Conservation (phyloP, 2,329 filamentous ascomycete genomes). For the Phyllosticta ampelicida region DNA sequence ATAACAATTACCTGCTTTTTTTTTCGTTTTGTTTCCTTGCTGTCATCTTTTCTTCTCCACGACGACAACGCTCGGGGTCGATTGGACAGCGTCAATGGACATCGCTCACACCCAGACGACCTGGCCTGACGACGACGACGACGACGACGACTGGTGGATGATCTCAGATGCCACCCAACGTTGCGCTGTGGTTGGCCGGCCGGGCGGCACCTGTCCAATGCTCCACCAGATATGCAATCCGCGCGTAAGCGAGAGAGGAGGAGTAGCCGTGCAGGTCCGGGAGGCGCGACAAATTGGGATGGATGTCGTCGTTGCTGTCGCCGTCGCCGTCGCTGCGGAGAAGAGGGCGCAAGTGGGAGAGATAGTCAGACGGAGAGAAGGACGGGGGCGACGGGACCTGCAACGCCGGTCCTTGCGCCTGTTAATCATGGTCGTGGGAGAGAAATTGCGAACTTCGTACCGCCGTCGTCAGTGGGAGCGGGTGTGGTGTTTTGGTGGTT, state of each 20-base stretch:
- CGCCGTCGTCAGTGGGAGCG: not conserved
- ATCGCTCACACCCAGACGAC: no score
- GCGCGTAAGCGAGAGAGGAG: not conserved
- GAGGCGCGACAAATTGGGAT: not conserved
- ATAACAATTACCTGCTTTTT: not conserved
- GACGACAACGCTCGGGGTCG: not conserved
- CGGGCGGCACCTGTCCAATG: not conserved
- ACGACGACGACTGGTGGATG: not conserved
- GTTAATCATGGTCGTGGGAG: not conserved
- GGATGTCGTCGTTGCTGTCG: not conserved
- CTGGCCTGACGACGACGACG: not conserved
- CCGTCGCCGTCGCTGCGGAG: not conserved
- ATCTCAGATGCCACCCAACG: not conserved
- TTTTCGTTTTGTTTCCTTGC: not conserved
- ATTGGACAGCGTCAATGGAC: not conserved
- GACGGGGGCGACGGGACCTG: not conserved
- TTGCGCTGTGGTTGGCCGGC: not conserved
- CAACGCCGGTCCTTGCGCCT: not conserved
- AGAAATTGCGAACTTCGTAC: not conserved
- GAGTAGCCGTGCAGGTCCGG: not conserved
- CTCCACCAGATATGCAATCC: not conserved
- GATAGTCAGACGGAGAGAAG: no score
- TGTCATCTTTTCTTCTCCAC: not conserved
- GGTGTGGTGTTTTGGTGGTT: not conserved
- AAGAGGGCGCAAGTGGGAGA: no score